phyloP scores from a whole-genome alignment of 2,329 filamentous ascomycete species.

The Colletotrichum cordylinicola region DNA sequence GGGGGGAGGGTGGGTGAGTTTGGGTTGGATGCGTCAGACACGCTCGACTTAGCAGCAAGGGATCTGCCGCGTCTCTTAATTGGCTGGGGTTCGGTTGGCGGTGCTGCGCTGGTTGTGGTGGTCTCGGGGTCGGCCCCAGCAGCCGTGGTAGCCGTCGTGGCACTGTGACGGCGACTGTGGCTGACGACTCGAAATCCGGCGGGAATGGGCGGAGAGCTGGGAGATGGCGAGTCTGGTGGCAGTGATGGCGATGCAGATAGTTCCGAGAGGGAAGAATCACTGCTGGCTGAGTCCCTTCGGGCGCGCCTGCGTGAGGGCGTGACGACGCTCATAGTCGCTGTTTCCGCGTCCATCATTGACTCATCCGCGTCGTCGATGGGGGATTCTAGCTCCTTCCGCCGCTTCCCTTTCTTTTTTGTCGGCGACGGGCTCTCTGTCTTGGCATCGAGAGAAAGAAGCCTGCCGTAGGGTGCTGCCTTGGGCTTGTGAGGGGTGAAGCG shows the following conservation, averaged over 20 bases:
- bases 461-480: slow-evolving; percentile 53
- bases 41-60: slow-evolving; percentile 42
- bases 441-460: slow-evolving; percentile 49
- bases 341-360: slow-evolving; percentile 5
- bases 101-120: slow-evolving; percentile 19
- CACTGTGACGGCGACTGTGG: slow-evolving; percentile 24
- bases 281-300: slow-evolving; percentile 42
- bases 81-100: slow-evolving; percentile 35
- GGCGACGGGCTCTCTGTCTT: slow-evolving; percentile 22
- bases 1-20: slow-evolving; percentile 33
- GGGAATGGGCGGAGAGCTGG: slow-evolving; percentile 27
- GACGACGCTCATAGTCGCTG: not conserved
- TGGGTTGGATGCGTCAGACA: slow-evolving; percentile 41
- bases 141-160: slow-evolving; percentile 21
- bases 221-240: slow-evolving; percentile 40
- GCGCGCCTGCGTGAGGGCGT: slow-evolving; percentile 41
- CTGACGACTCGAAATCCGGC: slow-evolving; percentile 18
- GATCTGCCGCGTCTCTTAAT: slow-evolving; percentile 45
- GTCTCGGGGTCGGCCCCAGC: slow-evolving; percentile 23
- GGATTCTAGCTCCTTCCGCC: slow-evolving; percentile 12
- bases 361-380: not conserved
- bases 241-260: slow-evolving; percentile 29
- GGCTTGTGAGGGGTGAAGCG: slow-evolving; percentile 49
- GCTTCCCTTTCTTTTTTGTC: slow-evolving; percentile 5
- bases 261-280: slow-evolving; percentile 50